phyloP scores from a whole-genome alignment of 129 eudicot species.

The Silybum marianum region DNA sequence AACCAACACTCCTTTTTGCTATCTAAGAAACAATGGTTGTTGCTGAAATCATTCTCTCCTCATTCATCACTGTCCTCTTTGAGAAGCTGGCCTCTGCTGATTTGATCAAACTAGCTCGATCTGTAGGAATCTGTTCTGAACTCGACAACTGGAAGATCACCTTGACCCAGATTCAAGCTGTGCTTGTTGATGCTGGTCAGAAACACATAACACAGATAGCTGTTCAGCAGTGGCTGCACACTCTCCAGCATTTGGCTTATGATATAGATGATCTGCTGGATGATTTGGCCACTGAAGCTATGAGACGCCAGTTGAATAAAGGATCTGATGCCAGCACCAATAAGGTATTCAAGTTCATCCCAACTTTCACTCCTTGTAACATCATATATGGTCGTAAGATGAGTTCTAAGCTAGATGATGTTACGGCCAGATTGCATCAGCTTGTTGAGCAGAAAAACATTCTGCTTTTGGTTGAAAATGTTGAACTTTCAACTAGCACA shows the following conservation, averaged over 20 bases:
- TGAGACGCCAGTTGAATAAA: constrained; percentile 11
- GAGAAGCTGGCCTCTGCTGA: constrained; percentile 38
- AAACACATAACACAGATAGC: constrained; percentile 32
- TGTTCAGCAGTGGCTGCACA: constrained; percentile 42
- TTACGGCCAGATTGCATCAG: constrained; percentile 20
- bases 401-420: constrained; percentile 31
- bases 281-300: constrained; percentile 43
- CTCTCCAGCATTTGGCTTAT: constrained; percentile 43
- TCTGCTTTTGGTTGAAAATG: constrained; percentile 26
- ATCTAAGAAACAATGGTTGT: constrained; percentile 17
- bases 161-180: constrained; percentile 35
- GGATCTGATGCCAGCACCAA: constrained; percentile 4
- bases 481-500: neutral
- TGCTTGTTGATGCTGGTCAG: constrained; percentile 55
- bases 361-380: constrained; percentile 15
- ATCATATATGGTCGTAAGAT: constrained; percentile 18
- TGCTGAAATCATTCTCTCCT: constrained; percentile 40
- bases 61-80: constrained; percentile 35
- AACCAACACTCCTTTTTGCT: too few species aligned
- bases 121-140: constrained; percentile 23
- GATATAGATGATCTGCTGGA: constrained; percentile 48
- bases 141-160: constrained; percentile 18
- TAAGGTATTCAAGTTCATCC: constrained; percentile 18
- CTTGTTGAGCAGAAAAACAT: constrained; percentile 22
- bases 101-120: constrained; percentile 32